Evolutionary conservation across 2,329 filamentous ascomycete genomes (phyloP), one percentile per base, ranked within the genome.

Genomic region (Colletotrichum aenigma): DNA sequence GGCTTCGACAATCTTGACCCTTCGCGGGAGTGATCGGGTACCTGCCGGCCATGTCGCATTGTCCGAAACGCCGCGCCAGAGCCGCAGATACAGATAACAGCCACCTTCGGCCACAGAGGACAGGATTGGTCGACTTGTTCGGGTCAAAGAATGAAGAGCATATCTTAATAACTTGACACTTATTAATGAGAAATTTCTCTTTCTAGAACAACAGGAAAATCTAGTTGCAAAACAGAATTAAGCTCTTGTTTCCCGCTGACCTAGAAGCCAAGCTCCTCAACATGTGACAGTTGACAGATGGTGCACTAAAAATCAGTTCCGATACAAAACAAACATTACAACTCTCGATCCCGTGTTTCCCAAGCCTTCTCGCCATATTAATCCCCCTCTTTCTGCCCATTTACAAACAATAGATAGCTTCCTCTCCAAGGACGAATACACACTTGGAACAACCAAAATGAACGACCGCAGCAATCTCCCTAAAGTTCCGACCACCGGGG

Each of bases 91-190:
- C n/a, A 21, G 43, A 52, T 52, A 21, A 52, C 43, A 21, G 43
- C 43, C 43, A 7, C 43, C 1, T 21, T 12, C 12, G 8, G 6
- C 43, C n/a, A 52, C 9, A 21, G n/a, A 48, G n/a, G 0, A 13
- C 8, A 21, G 43, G 10, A 48, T 48, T 48, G 18, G 10, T 21
- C 43, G 43, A 43, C 5, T 6, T 43, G 5, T n/a, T 43, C 38
- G 5, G 18, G 18, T 43, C 18, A 43, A 0, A 43, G 24, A 0
- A 43, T 43, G 5, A 3, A 1, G 18, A 36, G 7, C 0, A 16
- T 16, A 16, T 36, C 7, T 36, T 1, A 1, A 36, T 4, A 8
- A 4, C 15, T 16, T 8, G 34, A 2, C 0, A 1, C 1, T 2
- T 16, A 0, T 36, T 2, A 8, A 16, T 16, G 8, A 36, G 15